These are phyloP conservation scores for Stropharia rugosoannulata DNA, from an alignment of 768 basidiomycete genomes.

Conservation along the genomic window DNA sequence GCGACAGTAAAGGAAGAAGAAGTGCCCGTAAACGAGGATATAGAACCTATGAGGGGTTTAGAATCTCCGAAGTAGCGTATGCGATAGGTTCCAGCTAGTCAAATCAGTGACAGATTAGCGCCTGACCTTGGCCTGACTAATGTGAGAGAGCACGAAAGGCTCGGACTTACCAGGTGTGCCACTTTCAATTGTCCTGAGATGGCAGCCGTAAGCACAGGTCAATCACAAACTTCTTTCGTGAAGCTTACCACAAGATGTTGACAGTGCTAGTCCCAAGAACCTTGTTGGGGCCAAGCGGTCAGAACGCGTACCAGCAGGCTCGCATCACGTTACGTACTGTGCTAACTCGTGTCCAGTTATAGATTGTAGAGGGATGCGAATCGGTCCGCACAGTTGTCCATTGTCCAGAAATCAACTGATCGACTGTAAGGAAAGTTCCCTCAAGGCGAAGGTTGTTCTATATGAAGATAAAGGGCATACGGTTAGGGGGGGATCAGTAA, in stretches of 20 bases:
- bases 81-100: slow-evolving; percentile 63
- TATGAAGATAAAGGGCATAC: slow-evolving; percentile 7
- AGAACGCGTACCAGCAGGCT: slow-evolving; percentile 1
- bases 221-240: neutral
- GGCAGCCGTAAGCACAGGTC: neutral
- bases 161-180: slow-evolving; percentile 50
- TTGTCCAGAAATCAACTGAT: slow-evolving; percentile 43
- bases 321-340: slow-evolving; percentile 34
- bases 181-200: slow-evolving; percentile 32
- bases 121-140: slow-evolving; percentile 1
- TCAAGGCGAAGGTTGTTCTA: slow-evolving; percentile 80
- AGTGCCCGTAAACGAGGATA: slow-evolving; percentile 59
- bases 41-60: slow-evolving; percentile 65
- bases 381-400: slow-evolving; percentile 69
- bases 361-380: slow-evolving; percentile 77
- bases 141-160: slow-evolving; percentile 7
- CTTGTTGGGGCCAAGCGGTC: slow-evolving; percentile 26
- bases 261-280: slow-evolving; percentile 63
- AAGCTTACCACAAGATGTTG: slow-evolving; percentile 59
- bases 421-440: slow-evolving; percentile 69
- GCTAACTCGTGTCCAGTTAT: slow-evolving; percentile 60
- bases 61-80: slow-evolving; percentile 73
- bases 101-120: slow-evolving; percentile 1
- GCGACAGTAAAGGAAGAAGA: slow-evolving; percentile 64
- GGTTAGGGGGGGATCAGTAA: neutral